Evolutionary conservation across 768 basidiomycete species (phyloP), one percentile per base, ranked within the genome.

Genomic region (Leccinum arenicola): DNA sequence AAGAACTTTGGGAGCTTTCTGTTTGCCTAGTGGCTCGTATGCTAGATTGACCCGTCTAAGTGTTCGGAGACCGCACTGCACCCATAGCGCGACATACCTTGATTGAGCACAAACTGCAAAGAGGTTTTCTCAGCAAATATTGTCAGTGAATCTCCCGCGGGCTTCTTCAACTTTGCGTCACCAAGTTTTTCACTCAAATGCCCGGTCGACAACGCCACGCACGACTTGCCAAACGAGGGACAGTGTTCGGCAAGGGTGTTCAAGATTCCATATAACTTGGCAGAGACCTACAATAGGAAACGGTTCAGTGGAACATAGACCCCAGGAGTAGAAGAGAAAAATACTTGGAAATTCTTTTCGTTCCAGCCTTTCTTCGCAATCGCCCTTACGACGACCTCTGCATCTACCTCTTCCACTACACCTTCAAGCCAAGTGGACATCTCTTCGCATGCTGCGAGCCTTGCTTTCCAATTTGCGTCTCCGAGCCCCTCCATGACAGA

Each of bases 261-360:
- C 64, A 98, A 80, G 55, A 94, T 84, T 25, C 82, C 86, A 72
- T 95, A 98, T 52, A 98, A 72, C 73, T 95, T 98, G 15, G 87
- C 79, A 6, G 92, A 95, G 50, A 99, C 95, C 95, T 98, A 55
- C 25, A 53, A 33, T 33, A 36, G 19, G 27, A 1, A 58, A 47
- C 25, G 9, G 49, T 65, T 69, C 27, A 66, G 60, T 49, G n/a
- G 5, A 57, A 38, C 19, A 17, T 48, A n/a, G 43, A 52, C 12
- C 29, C 23, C 31, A 6, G 27, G 14, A 33, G 6, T 1, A 54
- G 47, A 56, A 31, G 21, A 5, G 23, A 67, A 74, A 52, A 29
- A 57, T 60, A 91, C 95, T 78, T 99, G 96, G 65, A 99, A 99
- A 68, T 98, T 99, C 80, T 97, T 98, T 77, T 99, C 97, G n/a